Evolutionary conservation across 2,329 filamentous ascomycete genomes (phyloP), one percentile per base, ranked within the genome.

Genomic region (Ustulina deusta): DNA sequence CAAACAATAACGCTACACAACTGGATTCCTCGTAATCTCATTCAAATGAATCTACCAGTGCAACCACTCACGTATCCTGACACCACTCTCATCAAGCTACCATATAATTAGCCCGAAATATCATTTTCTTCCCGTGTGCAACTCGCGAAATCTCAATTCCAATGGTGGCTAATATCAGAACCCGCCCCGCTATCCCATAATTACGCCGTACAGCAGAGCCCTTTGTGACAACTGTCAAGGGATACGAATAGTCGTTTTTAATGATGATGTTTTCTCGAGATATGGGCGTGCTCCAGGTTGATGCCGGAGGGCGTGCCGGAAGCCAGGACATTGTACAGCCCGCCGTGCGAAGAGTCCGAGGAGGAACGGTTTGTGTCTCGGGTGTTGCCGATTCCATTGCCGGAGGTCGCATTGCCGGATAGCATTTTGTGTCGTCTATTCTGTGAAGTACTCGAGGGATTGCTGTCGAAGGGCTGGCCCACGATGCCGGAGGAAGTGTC

Each of bases 301-400:
- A 75, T 66, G 2, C 75, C 74, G 0, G 74, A 75, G 0, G 75
- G 70, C 1, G 72, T 76, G 5, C 73, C 74, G n/a, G 71, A 73
- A 2, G 70, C 9, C 2, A 75, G 44, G 1, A 71, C 48, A 22
- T 73, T 71, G 58, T 77, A 75, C 27, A 71, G 57, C 10, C 63
- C 68, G 13, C 63, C 58, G 48, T 61, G 44, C 13, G 66, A 65
- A 13, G 66, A 68, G 22, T 62, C 66, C 22, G 66, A 22, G 1
- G 66, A 68, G 1, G 17, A 42, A 13, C 64, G 54, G 1, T 22
- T 52, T 6, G 40, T 17, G 15, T 38, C 42, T 15, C 25, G 46
- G 9, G 29, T 61, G 5, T 25, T 27, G 29, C 15, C 42, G 22
- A 11, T 17, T 46, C 22, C 13, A 17, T 15, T 29, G 27, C 51